A percentile compares a stretch with the other conserved stretches of the same genome.
These are phyloP conservation scores for Singerocomus inundabilis DNA, from an alignment of 1,284 basidiomycete species.

Conservation along the genomic window DNA sequence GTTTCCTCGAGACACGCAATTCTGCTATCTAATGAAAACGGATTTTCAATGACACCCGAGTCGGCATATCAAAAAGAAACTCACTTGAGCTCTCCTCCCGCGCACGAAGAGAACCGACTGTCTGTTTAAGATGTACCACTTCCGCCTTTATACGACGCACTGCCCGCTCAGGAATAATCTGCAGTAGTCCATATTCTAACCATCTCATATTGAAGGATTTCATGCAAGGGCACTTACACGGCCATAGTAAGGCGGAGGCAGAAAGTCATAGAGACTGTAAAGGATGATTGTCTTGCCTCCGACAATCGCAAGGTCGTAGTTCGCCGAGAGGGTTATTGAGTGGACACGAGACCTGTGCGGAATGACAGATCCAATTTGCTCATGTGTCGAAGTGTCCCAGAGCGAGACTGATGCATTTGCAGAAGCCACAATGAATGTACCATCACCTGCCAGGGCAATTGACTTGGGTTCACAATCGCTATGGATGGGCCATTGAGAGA, in stretches of 20 bases:
- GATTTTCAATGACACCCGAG: not conserved
- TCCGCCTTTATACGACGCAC: not conserved
- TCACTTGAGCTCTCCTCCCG: not conserved
- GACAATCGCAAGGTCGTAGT: not conserved
- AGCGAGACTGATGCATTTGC: no score
- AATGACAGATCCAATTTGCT: no score
- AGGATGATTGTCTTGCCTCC: not conserved
- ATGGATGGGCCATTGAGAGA: constrained; percentile 2
- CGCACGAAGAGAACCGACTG: not conserved
- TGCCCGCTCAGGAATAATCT: not conserved
- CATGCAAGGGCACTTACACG: not conserved
- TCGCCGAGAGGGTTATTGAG: not conserved
- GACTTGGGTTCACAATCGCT: not conserved
- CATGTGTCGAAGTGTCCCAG: no score
- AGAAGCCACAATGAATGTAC: not conserved
- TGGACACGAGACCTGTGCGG: not conserved
- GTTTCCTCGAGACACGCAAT: not conserved
- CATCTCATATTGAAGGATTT: not conserved
- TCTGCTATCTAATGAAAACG: not conserved
- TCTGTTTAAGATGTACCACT: not conserved
- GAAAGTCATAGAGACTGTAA: not conserved
- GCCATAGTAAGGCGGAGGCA: not conserved
- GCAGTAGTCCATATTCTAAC: not conserved
- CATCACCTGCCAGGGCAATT: not conserved
- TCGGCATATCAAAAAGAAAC: not conserved